Evolutionary conservation across 371 early-diverging fungal species (phyloP), one percentile per base, ranked within the genome.

Genomic region (Syncephalastrum racemosum): DNA sequence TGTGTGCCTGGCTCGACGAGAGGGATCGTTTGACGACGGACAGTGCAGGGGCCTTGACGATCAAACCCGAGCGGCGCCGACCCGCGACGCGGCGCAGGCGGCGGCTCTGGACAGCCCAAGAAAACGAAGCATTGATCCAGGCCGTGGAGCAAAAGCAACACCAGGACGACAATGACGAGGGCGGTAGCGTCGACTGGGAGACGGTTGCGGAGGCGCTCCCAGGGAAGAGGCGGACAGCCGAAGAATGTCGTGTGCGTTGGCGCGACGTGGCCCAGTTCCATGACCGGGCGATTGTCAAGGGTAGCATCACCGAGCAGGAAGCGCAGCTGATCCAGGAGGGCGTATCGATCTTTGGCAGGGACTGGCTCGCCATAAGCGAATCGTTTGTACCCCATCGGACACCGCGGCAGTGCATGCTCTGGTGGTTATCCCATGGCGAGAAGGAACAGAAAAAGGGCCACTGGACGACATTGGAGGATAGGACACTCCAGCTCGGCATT

Each of bases 311-410:
- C 41, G 54, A 66, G 4, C 22, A 57, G 12, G 80, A 79, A 46
- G 64, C 67, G 15, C 46, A 36, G 3, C 46, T 66, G 13, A 53
- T 79, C 6, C 46, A 25, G 16, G 67, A 76, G 60, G 80, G 77
- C 1, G 66, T 74, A 1, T 46, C 64, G 7, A 72, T 74, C 70
- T 76, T 76, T 71, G 80, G 77, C 1, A 42, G 50, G 13, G 53
- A 76, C 36, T 79, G 77, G 75, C 23, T 64, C 6, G 73, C 77
- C 0, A 67, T 79, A 46, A 60, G 58, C 3, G 52, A 58, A 4
- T 60, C 69, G 0, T 75, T 71, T 62, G 49, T 79, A 15, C 80
- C 80, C 3, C 15, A 66, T 1, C 68, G 73, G 13, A 68, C 63
- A 18, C 75, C 80, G 0, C 46, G 57, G 8, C 77, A 75, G 25